phyloP scores from a whole-genome alignment of 768 basidiomycete species.

The Tricholomella constricta region DNA sequence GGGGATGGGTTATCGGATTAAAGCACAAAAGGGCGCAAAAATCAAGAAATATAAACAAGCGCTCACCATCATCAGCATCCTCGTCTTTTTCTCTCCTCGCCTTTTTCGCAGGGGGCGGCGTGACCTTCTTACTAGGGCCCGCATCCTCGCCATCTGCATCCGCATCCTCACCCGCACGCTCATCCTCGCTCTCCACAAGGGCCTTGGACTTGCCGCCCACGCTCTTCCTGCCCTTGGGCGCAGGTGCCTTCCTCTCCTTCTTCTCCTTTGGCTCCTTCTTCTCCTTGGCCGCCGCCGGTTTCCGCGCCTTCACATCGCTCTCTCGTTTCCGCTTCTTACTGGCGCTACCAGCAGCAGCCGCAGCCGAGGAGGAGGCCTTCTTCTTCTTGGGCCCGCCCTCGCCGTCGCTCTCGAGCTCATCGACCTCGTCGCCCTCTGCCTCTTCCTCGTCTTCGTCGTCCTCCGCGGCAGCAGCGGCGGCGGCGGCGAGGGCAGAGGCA shows the following conservation, averaged over 20 bases:
- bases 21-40: too few species aligned
- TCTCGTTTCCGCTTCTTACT: conserved; percentile 22
- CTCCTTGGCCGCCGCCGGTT: conserved; percentile 42
- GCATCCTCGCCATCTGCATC: conserved; percentile 49
- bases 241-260: conserved; percentile 33
- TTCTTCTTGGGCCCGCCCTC: conserved; percentile 52
- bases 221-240: conserved; percentile 50
- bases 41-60: too few species aligned
- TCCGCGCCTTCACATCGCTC: neutral
- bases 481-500: conserved; percentile 19
- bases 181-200: conserved; percentile 69
- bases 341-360: conserved; percentile 27
- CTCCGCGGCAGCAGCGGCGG: neutral
- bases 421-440: conserved; percentile 63
- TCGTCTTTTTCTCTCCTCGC: conserved; percentile 60
- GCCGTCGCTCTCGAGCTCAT: conserved; percentile 56
- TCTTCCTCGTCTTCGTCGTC: conserved; percentile 23
- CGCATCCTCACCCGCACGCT: conserved; percentile 50
- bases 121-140: conserved; percentile 47
- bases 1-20: too few species aligned
- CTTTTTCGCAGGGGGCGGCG: conserved; percentile 69
- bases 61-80: conserved; percentile 65
- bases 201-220: conserved; percentile 53
- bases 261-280: conserved; percentile 35
- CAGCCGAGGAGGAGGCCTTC: neutral